Conservation (phyloP, 2,329 filamentous ascomycete genomes). For the Lasiodiplodia theobromae region DNA sequence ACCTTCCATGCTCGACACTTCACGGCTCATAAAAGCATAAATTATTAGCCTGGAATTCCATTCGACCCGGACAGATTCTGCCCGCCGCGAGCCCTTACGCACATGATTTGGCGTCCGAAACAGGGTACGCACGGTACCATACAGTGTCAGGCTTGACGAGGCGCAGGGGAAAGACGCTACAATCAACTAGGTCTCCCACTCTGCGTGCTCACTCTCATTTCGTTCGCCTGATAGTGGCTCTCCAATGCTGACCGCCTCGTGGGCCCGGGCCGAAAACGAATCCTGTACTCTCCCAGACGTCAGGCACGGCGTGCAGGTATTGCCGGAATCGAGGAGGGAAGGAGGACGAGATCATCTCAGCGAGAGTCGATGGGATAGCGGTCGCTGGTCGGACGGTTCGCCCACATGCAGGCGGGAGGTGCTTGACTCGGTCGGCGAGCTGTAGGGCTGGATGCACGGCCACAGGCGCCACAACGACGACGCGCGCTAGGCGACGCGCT, state of each 20-base stretch:
- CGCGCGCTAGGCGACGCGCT: constrained; percentile 23
- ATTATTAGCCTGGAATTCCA: neutral
- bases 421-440: constrained; percentile 2
- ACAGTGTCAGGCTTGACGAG: neutral
- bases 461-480: constrained; percentile 20
- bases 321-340: neutral
- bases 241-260: neutral
- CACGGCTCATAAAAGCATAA: no score
- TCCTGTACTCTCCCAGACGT: neutral
- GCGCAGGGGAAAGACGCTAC: neutral
- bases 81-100: neutral
- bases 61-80: neutral
- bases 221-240: neutral
- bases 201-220: neutral
- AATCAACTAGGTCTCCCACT: neutral
- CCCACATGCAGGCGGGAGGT: neutral
- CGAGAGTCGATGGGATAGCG: neutral
- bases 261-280: neutral
- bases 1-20: neutral
- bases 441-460: constrained; percentile 5
- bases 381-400: neutral
- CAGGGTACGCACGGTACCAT: neutral
- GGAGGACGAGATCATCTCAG: neutral
- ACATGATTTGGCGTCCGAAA: neutral
- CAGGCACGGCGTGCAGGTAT: neutral